These are phyloP conservation scores for Closterium sp. DNA, from an alignment of 139 green algal species.

Conservation along the genomic window DNA sequence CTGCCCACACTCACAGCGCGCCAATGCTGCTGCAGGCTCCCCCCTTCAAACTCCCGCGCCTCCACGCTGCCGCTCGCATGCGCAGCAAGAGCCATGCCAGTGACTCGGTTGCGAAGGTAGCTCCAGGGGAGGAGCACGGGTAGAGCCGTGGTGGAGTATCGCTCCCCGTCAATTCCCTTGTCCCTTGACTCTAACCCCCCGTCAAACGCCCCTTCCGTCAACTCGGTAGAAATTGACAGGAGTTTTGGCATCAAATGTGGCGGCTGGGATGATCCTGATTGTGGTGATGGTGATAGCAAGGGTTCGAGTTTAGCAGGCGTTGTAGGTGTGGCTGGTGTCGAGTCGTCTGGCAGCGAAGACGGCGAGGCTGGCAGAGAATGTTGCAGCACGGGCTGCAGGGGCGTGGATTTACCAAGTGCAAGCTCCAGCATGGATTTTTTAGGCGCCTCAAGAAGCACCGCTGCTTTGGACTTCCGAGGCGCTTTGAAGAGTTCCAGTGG, in stretches of 20 bases:
- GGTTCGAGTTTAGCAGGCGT: too few relatives aligned
- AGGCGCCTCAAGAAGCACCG: too few relatives aligned
- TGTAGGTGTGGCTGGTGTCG: too few relatives aligned
- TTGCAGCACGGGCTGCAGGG: too few relatives aligned
- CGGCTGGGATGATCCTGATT: too few relatives aligned
- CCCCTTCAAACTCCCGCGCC: not conserved
- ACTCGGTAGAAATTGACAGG: too few relatives aligned
- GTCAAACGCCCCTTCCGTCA: not conserved
- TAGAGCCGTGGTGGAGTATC: not conserved
- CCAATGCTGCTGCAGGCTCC: not conserved
- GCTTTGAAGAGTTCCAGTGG: too few relatives aligned
- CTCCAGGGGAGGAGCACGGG: not conserved
- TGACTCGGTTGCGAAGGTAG: not conserved
- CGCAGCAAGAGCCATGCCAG: not conserved
- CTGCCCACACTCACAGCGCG: not conserved
- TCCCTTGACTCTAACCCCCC: too few relatives aligned
- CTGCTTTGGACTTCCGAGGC: too few relatives aligned
- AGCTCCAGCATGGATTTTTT: not conserved
- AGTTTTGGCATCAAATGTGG: not conserved
- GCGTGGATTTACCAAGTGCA: not conserved
- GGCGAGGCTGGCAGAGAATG: too few relatives aligned
- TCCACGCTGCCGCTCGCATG: not conserved
- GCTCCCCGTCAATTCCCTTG: not conserved
- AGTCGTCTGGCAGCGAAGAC: too few relatives aligned
- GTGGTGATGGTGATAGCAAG: too few relatives aligned